Evolutionary conservation across 2,329 filamentous ascomycete species (phyloP).

Genomic region (Alternaria atra): DNA sequence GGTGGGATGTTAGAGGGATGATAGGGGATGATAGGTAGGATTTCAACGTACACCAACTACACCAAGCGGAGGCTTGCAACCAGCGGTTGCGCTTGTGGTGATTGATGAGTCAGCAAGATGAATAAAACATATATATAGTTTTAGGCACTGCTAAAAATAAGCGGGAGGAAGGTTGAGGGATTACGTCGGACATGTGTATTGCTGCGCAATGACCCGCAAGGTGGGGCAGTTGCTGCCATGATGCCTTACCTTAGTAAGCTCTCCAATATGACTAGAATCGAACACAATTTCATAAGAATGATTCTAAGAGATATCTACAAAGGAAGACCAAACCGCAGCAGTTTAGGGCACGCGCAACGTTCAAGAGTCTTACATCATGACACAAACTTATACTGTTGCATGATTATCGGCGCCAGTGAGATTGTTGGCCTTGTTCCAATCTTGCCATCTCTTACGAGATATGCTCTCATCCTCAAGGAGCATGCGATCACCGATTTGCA

Average conservation of each 20-base stretch:
- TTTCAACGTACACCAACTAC: conserved; percentile 37
- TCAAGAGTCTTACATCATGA: background rate
- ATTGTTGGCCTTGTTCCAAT: too few species aligned
- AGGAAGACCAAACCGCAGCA: too few species aligned
- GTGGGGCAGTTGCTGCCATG: background rate
- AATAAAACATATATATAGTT: background rate
- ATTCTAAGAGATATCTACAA: too few species aligned
- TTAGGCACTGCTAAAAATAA: background rate
- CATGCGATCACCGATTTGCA: background rate
- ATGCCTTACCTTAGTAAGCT: background rate
- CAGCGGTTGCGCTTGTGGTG: conserved; percentile 21
- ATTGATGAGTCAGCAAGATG: conserved; percentile 6
- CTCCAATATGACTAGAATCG: background rate
- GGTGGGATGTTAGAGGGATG: too few species aligned
- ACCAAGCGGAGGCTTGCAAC: conserved; percentile 33
- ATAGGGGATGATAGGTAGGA: too few species aligned
- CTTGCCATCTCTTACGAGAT: background rate
- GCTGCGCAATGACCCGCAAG: background rate
- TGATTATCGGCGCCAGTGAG: too few species aligned
- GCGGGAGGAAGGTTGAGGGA: too few species aligned
- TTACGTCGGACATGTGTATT: too few species aligned
- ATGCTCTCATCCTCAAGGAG: background rate
- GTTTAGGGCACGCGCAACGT: too few species aligned
- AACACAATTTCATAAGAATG: background rate
- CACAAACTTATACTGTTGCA: too few species aligned